Percentiles rank a stretch among this genome's conserved stretches.
Conservation (phyloP, 352 stramenopile genomes). For the Phytophthora cajani region DNA sequence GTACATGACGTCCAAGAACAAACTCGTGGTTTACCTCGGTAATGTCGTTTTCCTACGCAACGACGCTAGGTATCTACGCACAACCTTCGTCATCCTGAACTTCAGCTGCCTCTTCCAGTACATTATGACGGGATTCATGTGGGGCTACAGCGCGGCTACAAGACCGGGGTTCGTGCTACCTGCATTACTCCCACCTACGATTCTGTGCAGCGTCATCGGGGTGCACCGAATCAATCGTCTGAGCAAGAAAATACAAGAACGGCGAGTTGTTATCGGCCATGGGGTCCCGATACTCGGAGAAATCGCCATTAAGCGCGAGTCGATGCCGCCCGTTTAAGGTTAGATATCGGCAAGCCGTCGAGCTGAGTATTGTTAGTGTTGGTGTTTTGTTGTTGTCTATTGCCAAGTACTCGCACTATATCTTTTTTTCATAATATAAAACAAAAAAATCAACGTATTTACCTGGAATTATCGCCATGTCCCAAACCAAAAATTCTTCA, state of each 20-base stretch:
- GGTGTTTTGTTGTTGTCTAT: too few relatives aligned
- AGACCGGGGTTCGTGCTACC: conserved; percentile 9
- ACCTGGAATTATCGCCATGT: neutral
- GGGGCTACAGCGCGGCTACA: conserved; percentile 8
- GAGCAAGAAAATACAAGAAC: neutral
- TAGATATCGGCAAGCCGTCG: too few relatives aligned
- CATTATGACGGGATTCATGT: conserved; percentile 14
- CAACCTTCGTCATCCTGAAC: conserved; percentile 7
- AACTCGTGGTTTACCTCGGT: neutral
- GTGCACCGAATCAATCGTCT: conserved; percentile 8
- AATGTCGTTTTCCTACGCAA: conserved; percentile 8
- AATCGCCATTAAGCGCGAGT: conserved; percentile 1
- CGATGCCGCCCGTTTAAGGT: neutral
- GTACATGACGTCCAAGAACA: neutral
- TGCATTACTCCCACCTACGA: conserved; percentile 10
- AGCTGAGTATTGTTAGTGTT: too few relatives aligned
- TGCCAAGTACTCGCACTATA: too few relatives aligned
- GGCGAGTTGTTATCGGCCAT: neutral
- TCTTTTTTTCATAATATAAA: too few relatives aligned
- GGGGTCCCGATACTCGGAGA: neutral
- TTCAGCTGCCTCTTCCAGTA: conserved; percentile 9
- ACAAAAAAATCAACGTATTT: neutral
- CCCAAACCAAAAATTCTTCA: neutral
- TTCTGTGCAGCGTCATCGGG: conserved; percentile 10
- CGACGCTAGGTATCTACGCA: conserved; percentile 8